Evolutionary conservation across 345 rosid species (phyloP), one percentile per base, ranked within the genome.

Genomic region (Arabis hirsuta): DNA sequence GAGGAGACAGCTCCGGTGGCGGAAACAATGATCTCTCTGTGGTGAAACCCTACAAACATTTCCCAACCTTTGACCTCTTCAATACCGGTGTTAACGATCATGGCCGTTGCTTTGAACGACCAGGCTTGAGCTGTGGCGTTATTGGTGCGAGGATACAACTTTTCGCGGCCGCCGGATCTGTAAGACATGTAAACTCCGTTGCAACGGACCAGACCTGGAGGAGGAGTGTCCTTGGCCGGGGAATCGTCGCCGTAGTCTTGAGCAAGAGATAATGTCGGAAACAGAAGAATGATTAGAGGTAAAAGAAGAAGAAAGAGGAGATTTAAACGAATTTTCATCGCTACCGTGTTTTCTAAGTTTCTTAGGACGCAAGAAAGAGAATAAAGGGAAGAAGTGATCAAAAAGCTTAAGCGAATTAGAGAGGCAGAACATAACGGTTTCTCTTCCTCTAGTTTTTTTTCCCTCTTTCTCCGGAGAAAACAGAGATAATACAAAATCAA

Each of bases 81-180:
- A 2, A 61, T 34, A 1, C 91, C 99, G 0, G 90, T 60, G 69
- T 95, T 95, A 3, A 83, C 59, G 20, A 95, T 82, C 11, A 81
- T 59, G 9, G 91, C 88, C 24, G 71, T 71, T 34, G 97, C 74
- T 59, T 84, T 83, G 72, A 95, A 95, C 11, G 97, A 82, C 99
- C 99, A 95, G 0, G 98, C 78, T 73, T 95, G 98, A 9, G 97
- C 97, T 1, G 87, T 75, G 7, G 67, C 90, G 58, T 95, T 91
- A 58, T 84, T 82, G 9, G 90, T 62, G 24, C 67, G 82, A 2
- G 99, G 99, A 36, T 72, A 87, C 42, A 78, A 80, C 74, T 82
- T 88, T 39, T 73, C 83, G 7, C 99, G 81, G 3, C 77, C 80
- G 0, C 72, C 82, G 64, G 93, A 88, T 48, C 45, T 70, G 52